These are phyloP conservation scores for Fusarium decemcellulare DNA, from an alignment of 2,329 filamentous ascomycete species.

Conservation along the genomic window DNA sequence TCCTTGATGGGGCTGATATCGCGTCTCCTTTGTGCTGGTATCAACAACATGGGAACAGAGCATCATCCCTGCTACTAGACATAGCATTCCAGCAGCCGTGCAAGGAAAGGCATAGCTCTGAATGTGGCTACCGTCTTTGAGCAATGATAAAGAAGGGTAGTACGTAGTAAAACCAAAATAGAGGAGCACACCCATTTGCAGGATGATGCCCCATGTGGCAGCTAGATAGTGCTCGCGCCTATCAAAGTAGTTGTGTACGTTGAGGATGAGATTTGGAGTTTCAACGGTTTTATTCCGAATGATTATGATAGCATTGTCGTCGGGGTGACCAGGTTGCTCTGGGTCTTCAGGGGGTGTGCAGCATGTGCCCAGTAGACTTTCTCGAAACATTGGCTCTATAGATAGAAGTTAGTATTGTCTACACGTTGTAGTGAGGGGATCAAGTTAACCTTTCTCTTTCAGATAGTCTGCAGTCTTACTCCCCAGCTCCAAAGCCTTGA, in stretches of 20 bases:
- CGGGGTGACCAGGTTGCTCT: not conserved
- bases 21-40: not conserved
- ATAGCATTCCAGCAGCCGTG: not conserved
- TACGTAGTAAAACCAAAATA: not conserved
- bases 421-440: no score
- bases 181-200: not conserved
- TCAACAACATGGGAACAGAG: not conserved
- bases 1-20: not conserved
- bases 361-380: no score
- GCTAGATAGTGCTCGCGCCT: not conserved
- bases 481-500: no score
- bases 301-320: not conserved
- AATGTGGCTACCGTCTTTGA: not conserved
- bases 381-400: no score
- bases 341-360: not conserved
- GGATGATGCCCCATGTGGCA: not conserved
- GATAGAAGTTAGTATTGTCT: no score
- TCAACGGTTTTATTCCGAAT: no score
- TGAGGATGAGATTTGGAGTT: not conserved
- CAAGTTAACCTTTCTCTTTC: no score
- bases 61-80: not conserved
- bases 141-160: not conserved
- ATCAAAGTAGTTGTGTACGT: not conserved
- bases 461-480: no score
- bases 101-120: not conserved